Base-by-base conservation (phyloP, 1,284 basidiomycete genomes). In the Tilletia caries region DNA sequence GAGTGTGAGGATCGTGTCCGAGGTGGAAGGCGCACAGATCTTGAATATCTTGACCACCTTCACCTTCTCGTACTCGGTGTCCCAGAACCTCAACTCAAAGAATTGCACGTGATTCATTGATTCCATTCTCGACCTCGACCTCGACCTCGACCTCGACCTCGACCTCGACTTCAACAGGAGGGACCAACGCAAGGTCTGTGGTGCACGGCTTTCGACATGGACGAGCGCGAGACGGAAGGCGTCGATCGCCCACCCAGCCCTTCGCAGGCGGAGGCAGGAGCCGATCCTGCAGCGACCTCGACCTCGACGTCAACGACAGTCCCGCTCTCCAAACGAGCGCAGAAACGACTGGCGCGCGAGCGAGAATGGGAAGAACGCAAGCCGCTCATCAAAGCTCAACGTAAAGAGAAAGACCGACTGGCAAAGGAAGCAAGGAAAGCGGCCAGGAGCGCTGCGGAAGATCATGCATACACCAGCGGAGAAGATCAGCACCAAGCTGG, bases 21-120 rank as follows among this genome's bases (percentile, higher is more conserved):
- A n/a, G 48, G 10, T 25, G 48, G 18, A 6, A 50, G 20, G 37
- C 37, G 37, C 37, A 41, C 37, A 41, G 37, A 41, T 41, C 37
- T 15, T 15, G 15, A 6, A 10, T 41, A 41, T 41, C 37, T 15
- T 10, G 37, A 60, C 54, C 18, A 33, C 13, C 54, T 27, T 12
- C 54, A 60, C 23, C 32, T 60, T 27, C 32, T 27, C 10, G 10
- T 25, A 69, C 64, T 68, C 67, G 65, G 15, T 50, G 58, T n/a
- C 65, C 69, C 37, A 68, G 65, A 25, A 67, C 54, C 23, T n/a
- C n/a, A n/a, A n/a, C n/a, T n/a, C n/a, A n/a, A n/a, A n/a, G 70
- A 68, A 13, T 10, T 71, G 20, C 65, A 71, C 43, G 64, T 41
- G 37, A 41, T 41, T 15, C 37, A 41, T 15, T n/a, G n/a, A 71